A percentile compares a stretch with the other conserved stretches of the same genome.
phyloP scores from a whole-genome alignment of 768 basidiomycete genomes.

The Mycena capillaripes region DNA sequence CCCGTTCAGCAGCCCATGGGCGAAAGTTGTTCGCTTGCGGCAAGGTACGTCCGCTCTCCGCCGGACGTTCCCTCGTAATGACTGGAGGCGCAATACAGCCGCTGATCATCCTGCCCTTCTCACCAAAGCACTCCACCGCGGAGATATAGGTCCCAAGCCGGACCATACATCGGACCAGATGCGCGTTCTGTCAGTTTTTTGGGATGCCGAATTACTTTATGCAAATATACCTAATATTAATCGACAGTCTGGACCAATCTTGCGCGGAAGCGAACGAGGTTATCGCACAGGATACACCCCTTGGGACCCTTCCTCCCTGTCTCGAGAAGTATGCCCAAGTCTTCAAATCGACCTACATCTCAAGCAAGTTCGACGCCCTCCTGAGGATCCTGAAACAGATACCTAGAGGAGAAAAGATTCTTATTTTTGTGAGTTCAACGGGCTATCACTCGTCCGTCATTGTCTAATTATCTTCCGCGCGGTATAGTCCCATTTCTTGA shows the following conservation, averaged over 20 bases:
- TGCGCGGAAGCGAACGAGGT: constrained; percentile 6
- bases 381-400: background rate
- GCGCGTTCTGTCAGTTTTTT: constrained; percentile 16
- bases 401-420: background rate
- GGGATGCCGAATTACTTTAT: background rate
- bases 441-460: background rate
- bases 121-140: constrained; percentile 18
- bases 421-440: constrained; percentile 9
- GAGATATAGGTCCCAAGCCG: constrained; percentile 21
- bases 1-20: constrained; percentile 21
- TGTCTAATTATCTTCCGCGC: no score
- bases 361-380: constrained; percentile 9
- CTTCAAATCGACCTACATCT: constrained; percentile 2
- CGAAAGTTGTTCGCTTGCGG: constrained; percentile 20
- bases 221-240: no score
- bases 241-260: constrained; percentile 7
- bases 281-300: constrained; percentile 8
- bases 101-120: constrained; percentile 24
- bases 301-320: background rate
- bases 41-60: background rate
- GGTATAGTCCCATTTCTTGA: constrained; percentile 24
- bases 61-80: background rate
- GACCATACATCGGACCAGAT: constrained; percentile 28
- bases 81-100: constrained; percentile 6
- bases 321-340: background rate